A percentile compares a stretch with the other conserved stretches of the same genome.
Evolutionary conservation across 495 filamentous ascomycete genomes (phyloP).

Genomic region (Neurospora tetraspora): DNA sequence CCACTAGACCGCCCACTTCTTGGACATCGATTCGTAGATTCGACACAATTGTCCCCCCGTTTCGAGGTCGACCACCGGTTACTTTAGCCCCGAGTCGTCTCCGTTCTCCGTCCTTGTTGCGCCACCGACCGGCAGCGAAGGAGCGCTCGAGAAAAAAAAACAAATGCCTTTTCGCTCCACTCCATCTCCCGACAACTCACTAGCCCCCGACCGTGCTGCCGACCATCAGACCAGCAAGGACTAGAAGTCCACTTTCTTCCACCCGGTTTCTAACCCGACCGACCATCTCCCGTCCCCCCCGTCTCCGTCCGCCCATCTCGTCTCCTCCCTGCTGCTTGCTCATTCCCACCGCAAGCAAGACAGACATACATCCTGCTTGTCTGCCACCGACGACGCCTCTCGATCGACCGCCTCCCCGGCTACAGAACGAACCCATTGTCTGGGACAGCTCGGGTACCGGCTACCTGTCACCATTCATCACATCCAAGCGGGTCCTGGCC

Average conservation of each 20-base stretch:
- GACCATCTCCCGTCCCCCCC: not conserved
- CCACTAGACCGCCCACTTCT: not conserved
- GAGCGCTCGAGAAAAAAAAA: conserved; percentile 12
- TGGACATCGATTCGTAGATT: not conserved
- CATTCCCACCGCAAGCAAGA: not conserved
- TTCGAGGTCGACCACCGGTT: not conserved
- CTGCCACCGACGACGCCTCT: not conserved
- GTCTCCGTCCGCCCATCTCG: not conserved
- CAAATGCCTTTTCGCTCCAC: conserved; percentile 3
- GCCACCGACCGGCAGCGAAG: conserved; percentile 11
- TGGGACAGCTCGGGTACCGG: not conserved
- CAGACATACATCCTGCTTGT: not conserved
- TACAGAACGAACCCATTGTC: not conserved
- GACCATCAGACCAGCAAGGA: not conserved
- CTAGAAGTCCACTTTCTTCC: not conserved
- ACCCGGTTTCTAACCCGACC: not conserved
- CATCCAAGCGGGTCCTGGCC: conserved; percentile 14
- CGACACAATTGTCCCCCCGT: not conserved
- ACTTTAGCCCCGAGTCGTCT: conserved; percentile 13
- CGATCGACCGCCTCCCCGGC: not conserved
- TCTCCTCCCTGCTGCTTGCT: not conserved
- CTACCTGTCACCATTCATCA: not conserved
- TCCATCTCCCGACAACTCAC: not conserved
- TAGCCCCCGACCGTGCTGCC: not conserved
- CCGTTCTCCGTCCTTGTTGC: conserved; percentile 9